These are phyloP conservation scores for Tylopilus rubrobrunneus DNA, from an alignment of 768 basidiomycete species.

Conservation along the genomic window DNA sequence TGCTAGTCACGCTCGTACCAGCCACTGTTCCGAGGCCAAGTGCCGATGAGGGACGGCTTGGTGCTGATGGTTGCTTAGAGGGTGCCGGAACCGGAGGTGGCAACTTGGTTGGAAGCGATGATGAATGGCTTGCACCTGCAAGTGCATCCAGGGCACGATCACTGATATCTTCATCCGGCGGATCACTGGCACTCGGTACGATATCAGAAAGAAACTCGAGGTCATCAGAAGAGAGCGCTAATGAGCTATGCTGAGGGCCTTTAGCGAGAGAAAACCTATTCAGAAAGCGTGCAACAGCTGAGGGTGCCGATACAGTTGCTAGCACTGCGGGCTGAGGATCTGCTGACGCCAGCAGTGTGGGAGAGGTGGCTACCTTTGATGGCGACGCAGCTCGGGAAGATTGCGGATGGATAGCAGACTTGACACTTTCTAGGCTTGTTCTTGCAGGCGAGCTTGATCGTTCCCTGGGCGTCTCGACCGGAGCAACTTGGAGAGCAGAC, in stretches of 20 bases:
- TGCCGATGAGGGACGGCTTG: conserved; percentile 9
- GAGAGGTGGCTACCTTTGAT: conserved; percentile 6
- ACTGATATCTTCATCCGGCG: conserved; percentile 32
- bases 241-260: conserved; percentile 42
- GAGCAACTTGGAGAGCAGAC: conserved; percentile 20
- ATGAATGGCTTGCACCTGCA: conserved; percentile 39
- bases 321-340: conserved; percentile 2
- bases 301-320: conserved; percentile 36
- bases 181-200: conserved; percentile 53
- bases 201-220: conserved; percentile 74
- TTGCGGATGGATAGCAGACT: conserved; percentile 6
- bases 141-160: conserved; percentile 35
- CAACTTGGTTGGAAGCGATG: conserved; percentile 39
- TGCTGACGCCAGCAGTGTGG: conserved; percentile 11
- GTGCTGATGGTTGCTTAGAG: conserved; percentile 23
- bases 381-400: conserved; percentile 17
- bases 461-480: conserved; percentile 19
- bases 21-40: conserved; percentile 1
- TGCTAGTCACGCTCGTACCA: neutral
- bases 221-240: conserved; percentile 76
- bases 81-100: conserved; percentile 46
- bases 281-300: conserved; percentile 81
- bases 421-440: conserved; percentile 30
- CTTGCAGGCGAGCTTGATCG: conserved; percentile 23
- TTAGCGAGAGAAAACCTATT: conserved; percentile 63